Evolutionary conservation across 2,329 filamentous ascomycete species (phyloP).

Genomic region (Curvularia sp.): DNA sequence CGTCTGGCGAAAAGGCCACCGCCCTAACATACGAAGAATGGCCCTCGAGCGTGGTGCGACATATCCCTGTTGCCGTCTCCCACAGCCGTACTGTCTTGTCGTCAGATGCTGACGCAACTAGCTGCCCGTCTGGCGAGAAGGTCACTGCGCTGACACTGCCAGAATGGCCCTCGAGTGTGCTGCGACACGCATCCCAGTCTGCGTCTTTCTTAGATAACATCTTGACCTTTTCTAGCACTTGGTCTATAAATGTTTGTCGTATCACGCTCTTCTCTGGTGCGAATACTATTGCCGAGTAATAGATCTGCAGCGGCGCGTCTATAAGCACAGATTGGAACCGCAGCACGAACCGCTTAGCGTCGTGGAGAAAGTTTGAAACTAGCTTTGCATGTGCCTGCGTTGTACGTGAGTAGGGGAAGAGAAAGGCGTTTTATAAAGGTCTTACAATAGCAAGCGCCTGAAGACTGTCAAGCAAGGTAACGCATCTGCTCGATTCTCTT

Average conservation of each 20-base stretch:
- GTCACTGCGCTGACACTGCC: not conserved
- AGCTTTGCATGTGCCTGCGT: constrained; percentile 16
- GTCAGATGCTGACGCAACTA: not conserved
- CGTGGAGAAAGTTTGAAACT: constrained; percentile 31
- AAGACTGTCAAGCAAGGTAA: constrained; percentile 28
- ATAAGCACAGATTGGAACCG: constrained; percentile 35
- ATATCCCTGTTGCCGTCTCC: not conserved
- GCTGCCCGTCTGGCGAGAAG: constrained; percentile 2
- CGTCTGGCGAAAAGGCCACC: not conserved
- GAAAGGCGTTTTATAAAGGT: not conserved
- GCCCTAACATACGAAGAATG: not conserved
- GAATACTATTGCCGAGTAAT: constrained; percentile 49
- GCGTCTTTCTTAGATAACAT: constrained; percentile 19
- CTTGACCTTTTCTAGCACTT: constrained; percentile 13
- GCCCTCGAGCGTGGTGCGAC: not conserved
- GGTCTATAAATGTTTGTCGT: constrained; percentile 16
- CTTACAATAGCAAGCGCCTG: constrained; percentile 18
- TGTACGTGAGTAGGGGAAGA: constrained; percentile 18
- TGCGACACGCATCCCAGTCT: constrained; percentile 18
- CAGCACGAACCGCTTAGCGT: constrained; percentile 46
- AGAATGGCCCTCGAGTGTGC: not conserved
- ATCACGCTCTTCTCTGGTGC: constrained; percentile 34
- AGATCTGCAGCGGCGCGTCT: constrained; percentile 48
- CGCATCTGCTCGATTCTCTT: constrained; percentile 28
- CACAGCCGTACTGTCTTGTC: not conserved